phyloP scores from a whole-genome alignment of 2,329 filamentous ascomycete species.

The Colletotrichum tropicale region DNA sequence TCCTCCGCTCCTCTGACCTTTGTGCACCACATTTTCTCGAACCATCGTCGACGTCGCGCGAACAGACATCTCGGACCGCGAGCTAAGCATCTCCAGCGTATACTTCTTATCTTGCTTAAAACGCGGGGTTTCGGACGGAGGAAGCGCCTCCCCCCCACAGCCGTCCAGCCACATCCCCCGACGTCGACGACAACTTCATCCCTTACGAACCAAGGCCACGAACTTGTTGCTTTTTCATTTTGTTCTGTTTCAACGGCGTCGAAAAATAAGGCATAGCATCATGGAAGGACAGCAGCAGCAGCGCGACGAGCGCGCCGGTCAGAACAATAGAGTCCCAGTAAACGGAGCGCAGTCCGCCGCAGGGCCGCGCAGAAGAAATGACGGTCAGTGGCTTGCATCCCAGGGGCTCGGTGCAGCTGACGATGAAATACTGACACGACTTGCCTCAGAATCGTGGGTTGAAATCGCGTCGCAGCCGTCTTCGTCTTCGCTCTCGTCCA shows the following conservation, averaged over 20 bases:
- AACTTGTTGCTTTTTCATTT: not conserved
- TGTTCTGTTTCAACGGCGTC: not conserved
- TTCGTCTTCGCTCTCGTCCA: constrained; percentile 88
- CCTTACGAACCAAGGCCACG: not conserved
- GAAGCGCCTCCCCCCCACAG: constrained; percentile 12
- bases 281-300: constrained; percentile 20
- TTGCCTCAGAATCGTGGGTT: constrained; percentile 84
- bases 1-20: not conserved
- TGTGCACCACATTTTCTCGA: not conserved
- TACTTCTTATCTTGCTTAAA: constrained; percentile 16
- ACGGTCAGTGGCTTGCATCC: constrained; percentile 23
- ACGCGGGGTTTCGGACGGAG: constrained; percentile 21
- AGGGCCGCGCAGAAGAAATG: constrained; percentile 20
- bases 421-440: not conserved
- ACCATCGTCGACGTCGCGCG: not conserved
- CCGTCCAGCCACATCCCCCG: constrained; percentile 8
- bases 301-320: constrained; percentile 24
- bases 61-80: constrained; percentile 20
- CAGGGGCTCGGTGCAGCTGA: constrained; percentile 1
- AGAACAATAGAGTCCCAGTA: constrained; percentile 22
- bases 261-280: not conserved
- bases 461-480: constrained; percentile 93
- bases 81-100: constrained; percentile 12
- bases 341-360: constrained; percentile 13
- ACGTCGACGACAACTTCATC: not conserved